Evolutionary conservation across 2,329 filamentous ascomycete species (phyloP).

Genomic region (Xylariaceae sp.): DNA sequence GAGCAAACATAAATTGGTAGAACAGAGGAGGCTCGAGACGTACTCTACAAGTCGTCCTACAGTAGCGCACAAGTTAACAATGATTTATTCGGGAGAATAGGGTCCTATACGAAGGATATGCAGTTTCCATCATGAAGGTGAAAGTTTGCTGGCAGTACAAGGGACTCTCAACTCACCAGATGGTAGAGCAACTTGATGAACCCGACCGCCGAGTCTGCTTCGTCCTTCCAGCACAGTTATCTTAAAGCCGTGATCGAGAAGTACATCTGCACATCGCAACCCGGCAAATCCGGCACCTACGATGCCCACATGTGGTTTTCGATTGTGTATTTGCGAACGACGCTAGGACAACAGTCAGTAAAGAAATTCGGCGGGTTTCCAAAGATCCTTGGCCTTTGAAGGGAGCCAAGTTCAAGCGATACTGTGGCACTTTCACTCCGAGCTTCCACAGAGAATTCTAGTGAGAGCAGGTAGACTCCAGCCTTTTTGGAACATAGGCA

Average conservation of each 20-base stretch:
- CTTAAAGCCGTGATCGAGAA: constrained; percentile 61
- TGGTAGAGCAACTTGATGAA: constrained; percentile 50
- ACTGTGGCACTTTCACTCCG: no score
- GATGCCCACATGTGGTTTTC: constrained; percentile 58
- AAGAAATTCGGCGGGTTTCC: constrained; percentile 6
- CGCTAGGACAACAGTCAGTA: constrained; percentile 26
- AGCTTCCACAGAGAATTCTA: no score
- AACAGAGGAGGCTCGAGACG: constrained; percentile 2
- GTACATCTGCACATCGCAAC: constrained; percentile 66
- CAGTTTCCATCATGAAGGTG: no score
- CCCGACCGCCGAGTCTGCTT: constrained; percentile 63
- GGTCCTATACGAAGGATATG: no score
- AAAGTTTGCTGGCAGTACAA: no score
- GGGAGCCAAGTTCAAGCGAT: no score
- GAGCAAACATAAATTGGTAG: background rate
- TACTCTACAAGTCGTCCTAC: constrained; percentile 46
- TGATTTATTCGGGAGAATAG: no score
- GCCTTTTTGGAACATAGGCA: no score
- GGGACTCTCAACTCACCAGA: constrained; percentile 17
- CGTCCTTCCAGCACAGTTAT: constrained; percentile 71
- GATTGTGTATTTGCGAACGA: constrained; percentile 24
- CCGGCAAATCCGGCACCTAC: constrained; percentile 70
- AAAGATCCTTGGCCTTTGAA: no score
- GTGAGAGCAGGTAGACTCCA: no score
- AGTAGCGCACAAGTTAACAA: no score